Evolutionary conservation across 805 yeast genomes (phyloP), one percentile per base, ranked within the genome.

Genomic region (Diddensiella caesifluorescens): DNA sequence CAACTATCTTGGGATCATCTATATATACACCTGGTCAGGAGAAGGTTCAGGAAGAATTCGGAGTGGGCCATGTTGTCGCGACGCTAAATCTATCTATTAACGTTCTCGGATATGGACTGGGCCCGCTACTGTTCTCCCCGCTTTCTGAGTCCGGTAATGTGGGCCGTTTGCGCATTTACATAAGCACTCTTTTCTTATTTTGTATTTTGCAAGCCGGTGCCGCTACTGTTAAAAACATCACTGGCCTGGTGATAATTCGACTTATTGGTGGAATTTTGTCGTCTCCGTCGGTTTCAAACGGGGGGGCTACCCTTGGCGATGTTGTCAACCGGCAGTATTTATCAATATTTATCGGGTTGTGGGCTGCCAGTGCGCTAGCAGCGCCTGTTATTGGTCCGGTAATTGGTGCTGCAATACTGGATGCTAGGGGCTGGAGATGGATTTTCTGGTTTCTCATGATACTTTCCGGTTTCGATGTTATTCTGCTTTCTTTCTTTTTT

Each of bases 271-370:
- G 95, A 1, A 69, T 80, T 22, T 71, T 83, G 38, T 83, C 89
- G 1, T 80, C 90, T 1, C 94, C 95, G 2, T 87, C 92, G 0
- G 69, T 86, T 59, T 82, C 95, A 3, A 75, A 84, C 51, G 94
- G 87, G n/a, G 90, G 89, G 46, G 82, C 79, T 5, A 63, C 76
- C 4, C 56, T 76, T 32, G 73, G 74, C 19, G 83, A 77, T 55
- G 55, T 77, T 31, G 56, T 69, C 9, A 32, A 55, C 3, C 59
- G n/a, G n/a, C 19, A 18, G 16, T 22, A 18, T 45, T 57, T 71
- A 22, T 77, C 82, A 1, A 49, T 69, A 18, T 71, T 71, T 2
- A 57, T 79, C 36, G 74, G 73, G 3, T 41, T 64, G 7, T 78
- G 83, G 83, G 65, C 75, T 7, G 46, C 71, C 19, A 73, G 71